Base-by-base conservation (phyloP, 1,284 basidiomycete genomes). In the Rhodotorula glutinis region DNA sequence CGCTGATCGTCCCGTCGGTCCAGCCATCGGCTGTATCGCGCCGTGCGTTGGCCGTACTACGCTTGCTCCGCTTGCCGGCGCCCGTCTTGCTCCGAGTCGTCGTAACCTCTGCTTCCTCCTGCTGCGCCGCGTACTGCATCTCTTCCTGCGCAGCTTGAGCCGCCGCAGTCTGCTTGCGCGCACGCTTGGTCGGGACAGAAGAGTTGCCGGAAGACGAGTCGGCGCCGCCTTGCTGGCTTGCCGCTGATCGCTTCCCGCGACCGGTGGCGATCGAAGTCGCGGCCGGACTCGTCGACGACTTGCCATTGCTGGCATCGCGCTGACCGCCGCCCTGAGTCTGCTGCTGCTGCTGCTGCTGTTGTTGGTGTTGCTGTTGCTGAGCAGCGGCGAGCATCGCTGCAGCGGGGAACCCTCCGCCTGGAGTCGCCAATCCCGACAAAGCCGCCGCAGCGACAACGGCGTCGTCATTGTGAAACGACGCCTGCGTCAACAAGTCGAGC, bases 401-500 rank as follows among this genome's bases (percentile, higher is more conserved):
- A 2, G 62, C 59, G 16, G 60, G 60, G 62, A 64, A 62, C 9
- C 66, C 66, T 5, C 66, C 67, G 7, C 69, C 69, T 3, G 71
- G 71, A 0, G 66, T 65, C 17, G 66, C 69, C 59, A 73, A 75
- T 17, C 76, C 76, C 2, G 75, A 71, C 56, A 77, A 75, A 43
- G 76, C 76, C 19, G 71, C 74, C 4, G 71, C 70, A 1, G 72
- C 72, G 21, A 69, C 72, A 58, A 73, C 62, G 2, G 66, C 69
- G 46, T 71, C 70, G 65, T 71, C 67, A 46, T 64, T 67, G 49
- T 71, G 63, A 38, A 57, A 61, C 21, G 62, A 61, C 19, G 73
- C 74, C 47, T 75, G 73, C 19, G 73, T 67, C 41, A 75, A 69
- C 21, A 74, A 73, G 79, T 70, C 78, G 73, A 71, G 77, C 77